phyloP scores from a whole-genome alignment of 2,329 filamentous ascomycete genomes.

The Pseudogymnoascus sp. region DNA sequence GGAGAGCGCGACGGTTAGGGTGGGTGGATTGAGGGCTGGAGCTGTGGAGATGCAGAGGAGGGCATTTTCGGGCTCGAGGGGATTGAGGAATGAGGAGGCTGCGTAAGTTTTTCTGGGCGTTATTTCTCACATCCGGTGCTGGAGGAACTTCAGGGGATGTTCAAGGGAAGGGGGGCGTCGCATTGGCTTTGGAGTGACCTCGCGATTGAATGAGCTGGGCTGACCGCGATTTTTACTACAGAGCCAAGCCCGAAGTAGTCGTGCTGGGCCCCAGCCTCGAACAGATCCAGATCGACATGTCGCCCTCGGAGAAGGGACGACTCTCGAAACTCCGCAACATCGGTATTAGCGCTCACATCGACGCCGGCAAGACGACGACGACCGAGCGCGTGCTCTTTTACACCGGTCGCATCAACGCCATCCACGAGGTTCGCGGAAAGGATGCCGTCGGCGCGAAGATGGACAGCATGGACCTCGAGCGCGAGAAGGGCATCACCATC shows the following conservation, averaged over 20 bases:
- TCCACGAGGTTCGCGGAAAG: constrained; percentile 93
- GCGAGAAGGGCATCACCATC: constrained; percentile 98
- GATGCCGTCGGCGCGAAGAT: constrained; percentile 97
- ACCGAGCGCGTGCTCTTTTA: constrained; percentile 98
- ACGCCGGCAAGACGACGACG: constrained; percentile 97
- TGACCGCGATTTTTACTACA: not conserved
- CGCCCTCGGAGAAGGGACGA: constrained; percentile 69
- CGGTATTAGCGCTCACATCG: constrained; percentile 98
- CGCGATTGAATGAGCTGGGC: not conserved
- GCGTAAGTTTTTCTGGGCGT: not conserved
- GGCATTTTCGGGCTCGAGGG: constrained; percentile 10
- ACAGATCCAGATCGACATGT: constrained; percentile 69
- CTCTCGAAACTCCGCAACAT: constrained; percentile 87
- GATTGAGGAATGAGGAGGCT: not conserved
- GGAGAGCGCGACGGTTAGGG: constrained; percentile 1
- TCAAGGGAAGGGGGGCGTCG: not conserved
- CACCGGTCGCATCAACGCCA: constrained; percentile 91
- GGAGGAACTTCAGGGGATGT: not conserved
- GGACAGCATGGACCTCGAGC: constrained; percentile 98
- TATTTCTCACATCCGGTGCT: not conserved
- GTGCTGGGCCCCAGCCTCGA: constrained; percentile 38
- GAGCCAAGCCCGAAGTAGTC: not conserved
- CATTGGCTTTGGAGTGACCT: not conserved
- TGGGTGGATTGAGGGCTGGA: not conserved
- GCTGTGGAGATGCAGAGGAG: constrained; percentile 6